These are phyloP conservation scores for Cantharellus anzutake DNA, from an alignment of 768 basidiomycete species.

Conservation along the genomic window DNA sequence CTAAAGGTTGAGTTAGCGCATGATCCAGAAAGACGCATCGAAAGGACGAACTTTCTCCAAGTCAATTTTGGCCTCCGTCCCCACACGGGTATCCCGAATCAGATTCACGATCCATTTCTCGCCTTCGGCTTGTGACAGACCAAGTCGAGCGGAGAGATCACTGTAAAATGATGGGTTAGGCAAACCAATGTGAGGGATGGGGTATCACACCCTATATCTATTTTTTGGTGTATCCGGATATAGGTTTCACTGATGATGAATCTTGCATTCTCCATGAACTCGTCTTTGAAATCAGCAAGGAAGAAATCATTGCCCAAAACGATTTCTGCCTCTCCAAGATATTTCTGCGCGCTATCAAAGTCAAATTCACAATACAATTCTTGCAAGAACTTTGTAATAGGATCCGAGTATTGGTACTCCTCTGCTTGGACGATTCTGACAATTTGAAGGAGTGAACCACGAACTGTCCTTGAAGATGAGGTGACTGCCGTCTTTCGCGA, in stretches of 20 bases:
- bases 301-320: slow-evolving; percentile 91
- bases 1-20: slow-evolving; percentile 21
- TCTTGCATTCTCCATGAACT: slow-evolving; percentile 91
- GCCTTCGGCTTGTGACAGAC: slow-evolving; percentile 85
- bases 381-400: slow-evolving; percentile 81
- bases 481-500: slow-evolving; percentile 47
- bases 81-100: slow-evolving; percentile 92
- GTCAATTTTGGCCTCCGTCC: slow-evolving; percentile 93
- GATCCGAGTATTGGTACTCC: slow-evolving; percentile 91
- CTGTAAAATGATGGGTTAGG: slow-evolving; percentile 20
- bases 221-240: slow-evolving; percentile 88
- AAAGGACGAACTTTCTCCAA: slow-evolving; percentile 56
- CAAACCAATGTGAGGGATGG: background rate
- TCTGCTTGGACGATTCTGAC: slow-evolving; percentile 90
- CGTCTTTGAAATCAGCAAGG: slow-evolving; percentile 72
- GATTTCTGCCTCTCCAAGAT: slow-evolving; percentile 55
- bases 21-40: background rate
- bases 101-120: slow-evolving; percentile 99
- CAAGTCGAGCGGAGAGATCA: slow-evolving; percentile 82
- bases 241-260: slow-evolving; percentile 95
- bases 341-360: slow-evolving; percentile 82
- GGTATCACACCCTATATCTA: slow-evolving; percentile 54
- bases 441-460: slow-evolving; percentile 77
- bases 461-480: slow-evolving; percentile 47
- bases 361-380: slow-evolving; percentile 92